phyloP scores from a whole-genome alignment of 495 filamentous ascomycete genomes.

The Choiromyces venosus region DNA sequence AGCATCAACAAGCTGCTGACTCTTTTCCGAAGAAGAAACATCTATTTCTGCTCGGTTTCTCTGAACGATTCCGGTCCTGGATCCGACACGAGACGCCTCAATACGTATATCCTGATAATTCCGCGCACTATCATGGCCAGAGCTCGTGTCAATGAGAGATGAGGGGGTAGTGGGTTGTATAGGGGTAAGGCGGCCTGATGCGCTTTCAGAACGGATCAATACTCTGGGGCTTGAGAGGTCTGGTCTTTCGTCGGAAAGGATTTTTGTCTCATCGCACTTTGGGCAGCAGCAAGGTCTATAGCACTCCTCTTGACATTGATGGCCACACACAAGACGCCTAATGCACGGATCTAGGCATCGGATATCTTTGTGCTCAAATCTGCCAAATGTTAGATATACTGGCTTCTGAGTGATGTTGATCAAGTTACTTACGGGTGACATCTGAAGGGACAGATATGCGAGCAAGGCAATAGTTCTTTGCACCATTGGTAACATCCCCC shows the following conservation, averaged over 20 bases:
- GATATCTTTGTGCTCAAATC: slow-evolving; percentile 30
- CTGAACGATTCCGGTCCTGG: not conserved
- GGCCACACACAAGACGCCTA: slow-evolving; percentile 20
- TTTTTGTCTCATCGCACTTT: slow-evolving; percentile 11
- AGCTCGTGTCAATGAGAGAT: not conserved
- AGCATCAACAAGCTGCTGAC: not conserved
- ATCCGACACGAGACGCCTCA: not conserved
- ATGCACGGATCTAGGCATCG: slow-evolving; percentile 24
- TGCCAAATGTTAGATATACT: slow-evolving; percentile 7
- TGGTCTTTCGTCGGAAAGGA: not conserved
- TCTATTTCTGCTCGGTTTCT: not conserved
- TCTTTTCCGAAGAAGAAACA: not conserved
- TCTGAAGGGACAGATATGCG: slow-evolving; percentile 47
- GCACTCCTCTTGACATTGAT: slow-evolving; percentile 26
- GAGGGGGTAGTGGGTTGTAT: not conserved
- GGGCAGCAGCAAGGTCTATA: slow-evolving; percentile 27
- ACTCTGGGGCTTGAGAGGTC: not conserved
- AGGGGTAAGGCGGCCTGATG: not conserved
- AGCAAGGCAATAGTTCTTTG: slow-evolving; percentile 46
- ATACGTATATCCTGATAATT: not conserved
- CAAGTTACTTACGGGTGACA: slow-evolving; percentile 48
- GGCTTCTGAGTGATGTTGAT: not conserved
- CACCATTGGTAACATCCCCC: slow-evolving; percentile 59
- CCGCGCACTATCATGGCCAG: not conserved
- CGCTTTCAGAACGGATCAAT: not conserved